Base-by-base conservation (phyloP, 768 basidiomycete genomes). In the Lentinula edodes region DNA sequence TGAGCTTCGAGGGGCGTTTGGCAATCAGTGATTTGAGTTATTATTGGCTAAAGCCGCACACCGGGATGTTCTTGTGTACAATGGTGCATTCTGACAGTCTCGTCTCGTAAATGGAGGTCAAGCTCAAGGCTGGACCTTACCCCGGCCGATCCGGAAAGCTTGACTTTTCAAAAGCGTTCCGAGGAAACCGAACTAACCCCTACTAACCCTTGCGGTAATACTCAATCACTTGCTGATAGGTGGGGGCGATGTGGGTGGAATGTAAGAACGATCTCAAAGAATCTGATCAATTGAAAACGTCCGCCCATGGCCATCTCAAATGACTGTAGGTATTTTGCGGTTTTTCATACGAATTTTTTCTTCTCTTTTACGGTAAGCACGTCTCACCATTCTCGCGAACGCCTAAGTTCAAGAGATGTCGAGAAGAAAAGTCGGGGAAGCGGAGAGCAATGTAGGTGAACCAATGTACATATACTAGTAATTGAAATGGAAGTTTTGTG, bases 11-110 rank as follows among this genome's bases (percentile, higher is more conserved):
- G 39, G 28, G 32, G 53, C 53, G 53, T 36, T 39, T 39, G 35
- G 53, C 53, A 54, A 54, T 54, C 53, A 54, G 16, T 54, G 53
- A 54, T 54, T 28, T 3, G 46, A 48, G 46, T 48, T 23, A 48
- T 48, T 48, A 48, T 48, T 48, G 46, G 46, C 18, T 48, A 20
- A 20, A 23, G 20, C 46, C 18, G 20, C 20, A 48, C 20, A 8
- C 18, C n/a, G 46, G 46, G 23, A 48, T 48, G 18, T 48, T 48
- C 46, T 48, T 28, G 28, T 28, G 28, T 28, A 28, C 28, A 28
- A 28, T 28, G 28, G 28, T 28, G 20, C 18, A 48, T 48, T 18
- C 46, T 28, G 28, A 48, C 46, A 48, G 46, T 3, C 46, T 20
- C 46, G 46, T 48, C 12, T 48, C 46, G 46, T 48, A 48, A 48